These are phyloP conservation scores for Cystoisospora suis DNA, from an alignment of 169 alveolate species.

Conservation along the genomic window DNA sequence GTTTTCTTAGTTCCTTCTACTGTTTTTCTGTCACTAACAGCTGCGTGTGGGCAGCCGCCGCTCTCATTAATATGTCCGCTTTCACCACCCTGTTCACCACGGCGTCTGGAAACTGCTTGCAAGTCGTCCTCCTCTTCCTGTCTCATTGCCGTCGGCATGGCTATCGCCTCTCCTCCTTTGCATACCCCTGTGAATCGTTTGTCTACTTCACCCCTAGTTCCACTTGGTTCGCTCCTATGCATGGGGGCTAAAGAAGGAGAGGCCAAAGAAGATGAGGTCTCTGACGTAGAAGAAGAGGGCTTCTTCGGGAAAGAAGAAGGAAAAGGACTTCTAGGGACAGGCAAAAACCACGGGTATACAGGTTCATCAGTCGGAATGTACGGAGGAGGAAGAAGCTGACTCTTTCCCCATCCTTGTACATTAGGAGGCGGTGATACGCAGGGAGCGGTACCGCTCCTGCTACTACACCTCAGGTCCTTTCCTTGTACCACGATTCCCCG, in stretches of 20 bases:
- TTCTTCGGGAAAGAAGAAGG: not conserved
- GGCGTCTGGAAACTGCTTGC: no score
- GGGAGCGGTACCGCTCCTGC: no score
- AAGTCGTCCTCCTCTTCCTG: not conserved
- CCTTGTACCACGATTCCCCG: no score
- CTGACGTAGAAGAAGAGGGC: no score
- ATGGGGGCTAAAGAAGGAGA: no score
- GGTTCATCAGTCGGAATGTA: not conserved
- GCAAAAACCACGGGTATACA: not conserved
- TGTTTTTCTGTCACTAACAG: not conserved
- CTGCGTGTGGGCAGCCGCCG: not conserved
- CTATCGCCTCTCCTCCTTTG: not conserved
- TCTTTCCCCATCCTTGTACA: no score
- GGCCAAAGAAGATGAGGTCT: constrained; percentile 17
- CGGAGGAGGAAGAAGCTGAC: not conserved
- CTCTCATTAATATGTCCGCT: not conserved
- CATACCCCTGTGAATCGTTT: not conserved
- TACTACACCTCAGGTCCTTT: no score
- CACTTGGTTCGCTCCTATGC: not conserved
- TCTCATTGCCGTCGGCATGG: not conserved
- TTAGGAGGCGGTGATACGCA: no score
- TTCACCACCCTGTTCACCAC: not conserved
- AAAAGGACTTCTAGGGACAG: not conserved
- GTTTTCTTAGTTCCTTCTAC: not conserved
- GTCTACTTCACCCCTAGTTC: not conserved